These are phyloP conservation scores for Ophiostoma piceae DNA, from an alignment of 2,329 filamentous ascomycete species.

Conservation along the genomic window DNA sequence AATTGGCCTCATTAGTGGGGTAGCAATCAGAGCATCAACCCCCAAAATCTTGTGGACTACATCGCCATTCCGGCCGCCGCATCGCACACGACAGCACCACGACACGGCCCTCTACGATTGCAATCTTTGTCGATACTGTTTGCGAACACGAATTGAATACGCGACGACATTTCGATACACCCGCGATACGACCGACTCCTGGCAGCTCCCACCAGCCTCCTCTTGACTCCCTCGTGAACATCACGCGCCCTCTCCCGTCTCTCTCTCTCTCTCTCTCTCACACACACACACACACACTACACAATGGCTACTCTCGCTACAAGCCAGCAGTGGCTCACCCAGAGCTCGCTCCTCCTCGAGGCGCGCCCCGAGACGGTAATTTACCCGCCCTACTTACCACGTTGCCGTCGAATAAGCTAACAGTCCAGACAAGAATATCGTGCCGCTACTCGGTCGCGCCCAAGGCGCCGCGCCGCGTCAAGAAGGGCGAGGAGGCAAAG, in stretches of 20 bases:
- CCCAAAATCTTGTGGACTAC: slow-evolving; percentile 2
- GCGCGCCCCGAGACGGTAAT: slow-evolving; percentile 78
- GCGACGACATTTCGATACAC: background rate
- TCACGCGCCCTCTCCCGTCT: background rate
- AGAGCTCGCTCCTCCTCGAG: slow-evolving; percentile 78
- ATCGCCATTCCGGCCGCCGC: background rate
- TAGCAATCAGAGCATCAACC: slow-evolving; percentile 1
- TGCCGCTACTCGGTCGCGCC: slow-evolving; percentile 78
- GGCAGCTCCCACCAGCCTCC: background rate
- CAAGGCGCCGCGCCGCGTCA: slow-evolving; percentile 29
- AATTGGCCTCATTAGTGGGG: slow-evolving; percentile 5
- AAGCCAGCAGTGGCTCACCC: slow-evolving; percentile 84
- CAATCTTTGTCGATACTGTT: background rate
- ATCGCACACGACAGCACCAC: background rate
- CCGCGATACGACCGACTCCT: background rate
- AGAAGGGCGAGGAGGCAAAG: slow-evolving; percentile 27
- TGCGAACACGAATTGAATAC: background rate
- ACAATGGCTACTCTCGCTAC: slow-evolving; percentile 76
- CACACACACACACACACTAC: background rate
- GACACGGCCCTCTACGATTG: background rate
- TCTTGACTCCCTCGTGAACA: background rate
- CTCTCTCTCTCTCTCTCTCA: no score
- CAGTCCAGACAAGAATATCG: slow-evolving; percentile 72
- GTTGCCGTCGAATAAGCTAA: background rate
- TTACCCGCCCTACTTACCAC: slow-evolving; percentile 24